Evolutionary conservation across 768 basidiomycete species (phyloP), one percentile per base, ranked within the genome.

Genomic region (Termitomyces sp.): DNA sequence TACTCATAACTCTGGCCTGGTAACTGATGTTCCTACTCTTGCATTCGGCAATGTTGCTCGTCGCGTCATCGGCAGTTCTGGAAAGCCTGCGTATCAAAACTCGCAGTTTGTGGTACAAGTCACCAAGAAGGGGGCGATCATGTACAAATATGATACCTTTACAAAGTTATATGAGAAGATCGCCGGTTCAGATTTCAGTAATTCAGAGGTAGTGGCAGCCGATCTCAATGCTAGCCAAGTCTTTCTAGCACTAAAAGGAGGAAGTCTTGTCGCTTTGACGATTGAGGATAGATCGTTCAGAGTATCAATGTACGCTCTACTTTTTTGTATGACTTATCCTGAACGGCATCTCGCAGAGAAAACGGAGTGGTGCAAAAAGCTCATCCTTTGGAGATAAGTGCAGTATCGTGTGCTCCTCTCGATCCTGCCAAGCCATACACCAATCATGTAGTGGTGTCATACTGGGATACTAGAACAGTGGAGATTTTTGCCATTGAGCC

Each of bases 61-160:
- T 39, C 67, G 76, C 46, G 59, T 70, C 12, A 66, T 49, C 12
- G 68, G 71, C 18, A 69, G 72, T 7, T 60, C 63, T n/a, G 63
- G 64, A 26, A 66, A 62, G 42, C 61, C 60, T 1, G 64, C 56
- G n/a, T 79, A 80, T 55, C 53, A 63, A 46, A 72, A 82, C 50
- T 84, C 86, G 0, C 67, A 77, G n/a, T 70, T 82, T 5, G 76
- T 87, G 8, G 79, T 92, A 0, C 94, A 95, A 70, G 86, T 94
- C 16, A 90, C 90, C 1, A 71, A 80, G 5, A 73, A 72, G 18
- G 81, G 78, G 5, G 78, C 85, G 5, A 67, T 74, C 22, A 69
- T 91, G 22, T 67, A 90, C 5, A 79, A 87, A 60, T 82, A 78
- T 64, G 82, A 90, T 61, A 37, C 68, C 1, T 65, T 65, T 4